These are phyloP conservation scores for Peronospora belbahrii DNA, from an alignment of 352 stramenopile genomes.

Conservation along the genomic window DNA sequence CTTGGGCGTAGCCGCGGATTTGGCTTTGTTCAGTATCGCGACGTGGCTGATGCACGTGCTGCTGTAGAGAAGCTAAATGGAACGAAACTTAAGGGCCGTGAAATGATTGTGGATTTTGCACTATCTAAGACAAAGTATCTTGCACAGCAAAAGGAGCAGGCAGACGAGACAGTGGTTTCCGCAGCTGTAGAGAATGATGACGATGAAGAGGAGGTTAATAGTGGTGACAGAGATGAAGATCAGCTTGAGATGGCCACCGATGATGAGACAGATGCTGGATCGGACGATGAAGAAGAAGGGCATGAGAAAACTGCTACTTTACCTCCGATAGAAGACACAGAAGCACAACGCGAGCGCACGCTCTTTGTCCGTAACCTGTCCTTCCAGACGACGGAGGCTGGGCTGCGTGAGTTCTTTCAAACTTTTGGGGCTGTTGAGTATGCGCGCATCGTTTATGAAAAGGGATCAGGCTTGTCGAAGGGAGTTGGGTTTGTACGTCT, in stretches of 20 bases:
- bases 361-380: slow-evolving; percentile 83
- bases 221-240: slow-evolving; percentile 36
- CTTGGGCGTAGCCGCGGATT: slow-evolving; percentile 72
- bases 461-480: slow-evolving; percentile 72
- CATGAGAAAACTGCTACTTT: slow-evolving; percentile 23
- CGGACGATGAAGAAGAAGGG: slow-evolving; percentile 26
- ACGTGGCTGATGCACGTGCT: slow-evolving; percentile 43
- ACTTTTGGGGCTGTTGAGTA: slow-evolving; percentile 75
- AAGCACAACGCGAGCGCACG: slow-evolving; percentile 71
- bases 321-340: slow-evolving; percentile 46
- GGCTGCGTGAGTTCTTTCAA: slow-evolving; percentile 60
- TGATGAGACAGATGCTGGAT: slow-evolving; percentile 27
- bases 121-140: slow-evolving; percentile 74
- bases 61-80: slow-evolving; percentile 75
- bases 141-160: slow-evolving; percentile 60
- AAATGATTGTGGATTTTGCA: slow-evolving; percentile 84
- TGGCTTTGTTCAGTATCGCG: slow-evolving; percentile 77
- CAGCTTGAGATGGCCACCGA: slow-evolving; percentile 45
- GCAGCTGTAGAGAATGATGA: slow-evolving; percentile 20
- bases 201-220: slow-evolving; percentile 31
- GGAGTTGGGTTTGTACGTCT: slow-evolving; percentile 83
- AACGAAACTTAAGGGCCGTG: slow-evolving; percentile 67
- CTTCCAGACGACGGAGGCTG: slow-evolving; percentile 74
- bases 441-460: slow-evolving; percentile 71
- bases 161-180: slow-evolving; percentile 23